Percentiles rank a stretch among this genome's conserved stretches.
phyloP scores from a whole-genome alignment of 371 early-diverging fungal genomes.

The Apophysomyces elegans region DNA sequence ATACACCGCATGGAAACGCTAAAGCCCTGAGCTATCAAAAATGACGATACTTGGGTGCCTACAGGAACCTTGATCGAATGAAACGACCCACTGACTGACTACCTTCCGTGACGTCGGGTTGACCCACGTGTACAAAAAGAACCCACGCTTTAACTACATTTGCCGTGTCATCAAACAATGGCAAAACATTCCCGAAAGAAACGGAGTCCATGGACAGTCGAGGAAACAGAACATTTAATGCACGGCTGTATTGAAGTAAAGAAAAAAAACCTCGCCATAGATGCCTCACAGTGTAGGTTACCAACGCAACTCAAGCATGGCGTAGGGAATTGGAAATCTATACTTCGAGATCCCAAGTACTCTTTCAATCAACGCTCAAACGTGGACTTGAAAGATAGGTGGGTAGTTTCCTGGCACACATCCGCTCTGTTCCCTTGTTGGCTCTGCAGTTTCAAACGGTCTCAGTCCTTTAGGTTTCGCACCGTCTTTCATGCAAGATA shows the following conservation, averaged over 20 bases:
- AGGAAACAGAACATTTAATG: conserved; percentile 11
- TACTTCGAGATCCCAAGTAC: conserved; percentile 14
- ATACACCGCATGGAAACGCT: neutral
- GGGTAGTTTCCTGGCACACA: neutral
- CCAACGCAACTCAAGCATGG: conserved; percentile 15
- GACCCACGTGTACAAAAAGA: neutral
- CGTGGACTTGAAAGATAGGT: conserved; percentile 24
- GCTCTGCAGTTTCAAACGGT: neutral
- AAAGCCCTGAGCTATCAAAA: no score
- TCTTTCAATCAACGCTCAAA: conserved; percentile 16
- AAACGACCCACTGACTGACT: no score
- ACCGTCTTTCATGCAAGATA: conserved; percentile 20
- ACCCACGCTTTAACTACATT: neutral
- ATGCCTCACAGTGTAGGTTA: neutral
- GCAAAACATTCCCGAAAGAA: neutral
- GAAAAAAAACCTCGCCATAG: neutral
- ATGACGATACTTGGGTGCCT: no score
- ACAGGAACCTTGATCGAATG: no score
- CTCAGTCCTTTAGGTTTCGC: conserved; percentile 12
- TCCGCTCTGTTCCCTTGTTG: no score
- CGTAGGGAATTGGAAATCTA: conserved; percentile 23
- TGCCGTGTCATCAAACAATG: neutral
- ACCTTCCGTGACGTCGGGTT: neutral
- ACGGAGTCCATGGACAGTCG: conserved; percentile 9
- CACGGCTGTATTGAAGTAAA: conserved; percentile 13